A percentile compares a stretch with the other conserved stretches of the same genome.
Conservation (phyloP, 2,329 filamentous ascomycete species). For the Sporothrix protearum region DNA sequence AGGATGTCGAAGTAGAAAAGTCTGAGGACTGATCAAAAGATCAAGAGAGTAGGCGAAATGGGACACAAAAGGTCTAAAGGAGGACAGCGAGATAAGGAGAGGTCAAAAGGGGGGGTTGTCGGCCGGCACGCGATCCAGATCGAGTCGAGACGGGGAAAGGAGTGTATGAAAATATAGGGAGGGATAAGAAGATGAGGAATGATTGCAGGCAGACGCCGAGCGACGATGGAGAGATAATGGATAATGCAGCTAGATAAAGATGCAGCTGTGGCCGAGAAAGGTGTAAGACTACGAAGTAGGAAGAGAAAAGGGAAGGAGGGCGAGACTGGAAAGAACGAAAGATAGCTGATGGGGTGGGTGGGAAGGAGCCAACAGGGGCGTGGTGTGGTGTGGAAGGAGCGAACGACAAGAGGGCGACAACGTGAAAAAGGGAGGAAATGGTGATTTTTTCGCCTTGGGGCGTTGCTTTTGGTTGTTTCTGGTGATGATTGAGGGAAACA, state of each 20-base stretch:
- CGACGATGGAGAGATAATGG: slow-evolving; percentile 7
- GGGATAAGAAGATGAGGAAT: background rate
- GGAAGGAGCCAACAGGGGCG: background rate
- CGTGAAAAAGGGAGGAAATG: background rate
- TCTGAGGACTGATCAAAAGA: background rate
- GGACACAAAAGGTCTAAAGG: background rate
- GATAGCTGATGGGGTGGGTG: background rate
- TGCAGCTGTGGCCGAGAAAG: background rate
- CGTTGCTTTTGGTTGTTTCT: background rate
- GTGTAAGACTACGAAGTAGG: too few relatives aligned
- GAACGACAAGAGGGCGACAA: background rate
- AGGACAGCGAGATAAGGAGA: slow-evolving; percentile 14
- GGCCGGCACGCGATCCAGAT: slow-evolving; percentile 10
- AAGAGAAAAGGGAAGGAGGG: background rate
- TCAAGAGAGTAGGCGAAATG: background rate
- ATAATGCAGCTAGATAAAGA: slow-evolving; percentile 20
- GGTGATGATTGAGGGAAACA: slow-evolving; percentile 21
- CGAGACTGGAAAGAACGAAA: background rate
- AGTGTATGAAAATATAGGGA: background rate
- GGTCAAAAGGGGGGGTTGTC: background rate
- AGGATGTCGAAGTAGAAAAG: background rate
- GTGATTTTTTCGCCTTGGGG: slow-evolving; percentile 16
- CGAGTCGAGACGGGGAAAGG: background rate
- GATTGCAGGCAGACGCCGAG: slow-evolving; percentile 4
- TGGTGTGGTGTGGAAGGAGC: background rate